phyloP scores from a whole-genome alignment of 2,329 filamentous ascomycete species.

The Rutstroemia sp. region DNA sequence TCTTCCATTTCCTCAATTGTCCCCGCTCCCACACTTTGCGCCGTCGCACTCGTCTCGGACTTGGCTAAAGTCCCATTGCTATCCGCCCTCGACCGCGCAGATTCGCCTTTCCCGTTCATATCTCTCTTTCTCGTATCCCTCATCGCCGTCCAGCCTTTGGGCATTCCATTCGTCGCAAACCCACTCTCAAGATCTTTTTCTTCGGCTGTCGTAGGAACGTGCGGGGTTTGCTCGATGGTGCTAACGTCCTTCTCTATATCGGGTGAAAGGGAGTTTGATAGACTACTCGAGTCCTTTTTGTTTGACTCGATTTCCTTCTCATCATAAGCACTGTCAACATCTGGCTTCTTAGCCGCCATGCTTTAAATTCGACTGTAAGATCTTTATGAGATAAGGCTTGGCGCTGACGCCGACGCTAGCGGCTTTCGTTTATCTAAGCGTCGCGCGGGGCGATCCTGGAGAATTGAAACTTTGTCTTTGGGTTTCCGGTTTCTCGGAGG shows the following conservation, averaged over 20 bases:
- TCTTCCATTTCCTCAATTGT: slow-evolving; percentile 18
- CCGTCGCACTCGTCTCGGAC: slow-evolving; percentile 13
- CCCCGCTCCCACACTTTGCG: neutral
- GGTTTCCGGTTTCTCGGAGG: no score
- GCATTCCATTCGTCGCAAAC: neutral
- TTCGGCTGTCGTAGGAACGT: no score
- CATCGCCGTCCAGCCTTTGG: slow-evolving; percentile 1
- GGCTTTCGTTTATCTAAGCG: neutral
- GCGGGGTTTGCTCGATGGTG: neutral
- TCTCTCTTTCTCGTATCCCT: neutral
- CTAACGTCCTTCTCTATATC: neutral
- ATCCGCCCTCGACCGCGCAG: neutral
- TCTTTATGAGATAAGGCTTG: neutral
- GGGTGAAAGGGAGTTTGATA: neutral
- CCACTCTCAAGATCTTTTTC: neutral
- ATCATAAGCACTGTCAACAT: neutral
- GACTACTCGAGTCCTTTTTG: neutral
- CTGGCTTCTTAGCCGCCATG: neutral
- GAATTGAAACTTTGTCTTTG: neutral
- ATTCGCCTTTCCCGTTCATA: neutral
- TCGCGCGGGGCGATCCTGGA: neutral
- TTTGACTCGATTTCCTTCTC: neutral
- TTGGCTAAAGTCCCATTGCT: slow-evolving; percentile 16
- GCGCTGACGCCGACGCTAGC: neutral
- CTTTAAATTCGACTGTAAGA: neutral